A percentile compares a stretch with the other conserved stretches of the same genome.
Evolutionary conservation across 768 basidiomycete species (phyloP).

Genomic region (Gautieria morchelliformis): DNA sequence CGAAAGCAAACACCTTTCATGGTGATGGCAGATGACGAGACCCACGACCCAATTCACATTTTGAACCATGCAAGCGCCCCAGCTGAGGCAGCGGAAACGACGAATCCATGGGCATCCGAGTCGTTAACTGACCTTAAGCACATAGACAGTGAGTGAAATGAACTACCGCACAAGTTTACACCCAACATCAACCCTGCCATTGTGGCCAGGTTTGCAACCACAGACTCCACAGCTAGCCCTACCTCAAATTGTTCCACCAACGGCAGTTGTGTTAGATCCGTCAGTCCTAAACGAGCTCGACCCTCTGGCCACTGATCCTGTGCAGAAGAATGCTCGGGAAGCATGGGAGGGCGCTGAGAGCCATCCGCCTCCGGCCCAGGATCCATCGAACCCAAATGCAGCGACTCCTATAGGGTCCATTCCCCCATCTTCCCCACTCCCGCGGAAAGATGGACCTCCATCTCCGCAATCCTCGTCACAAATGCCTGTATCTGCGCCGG

Average conservation of each 20-base stretch:
- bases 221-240: not conserved
- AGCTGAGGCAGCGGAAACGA: not conserved
- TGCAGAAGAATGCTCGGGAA: constrained; percentile 49
- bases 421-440: constrained; percentile 13
- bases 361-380: constrained; percentile 40
- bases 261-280: not conserved
- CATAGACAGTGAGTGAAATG: not conserved
- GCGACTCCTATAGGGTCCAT: constrained; percentile 20
- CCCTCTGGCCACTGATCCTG: constrained; percentile 41
- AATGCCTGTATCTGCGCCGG: constrained; percentile 19
- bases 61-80: not conserved
- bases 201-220: not conserved
- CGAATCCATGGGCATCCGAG: constrained; percentile 5
- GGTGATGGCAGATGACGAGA: no score
- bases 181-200: not conserved
- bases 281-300: constrained; percentile 57
- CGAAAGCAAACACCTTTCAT: no score
- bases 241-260: not conserved
- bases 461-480: not conserved
- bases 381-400: not conserved
- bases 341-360: constrained; percentile 58
- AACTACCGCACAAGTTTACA: not conserved
- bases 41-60: no score
- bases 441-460: not conserved
- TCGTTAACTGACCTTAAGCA: not conserved